These are phyloP conservation scores for Verticillium nonalfalfae DNA, from an alignment of 2,329 filamentous ascomycete species.

Conservation along the genomic window DNA sequence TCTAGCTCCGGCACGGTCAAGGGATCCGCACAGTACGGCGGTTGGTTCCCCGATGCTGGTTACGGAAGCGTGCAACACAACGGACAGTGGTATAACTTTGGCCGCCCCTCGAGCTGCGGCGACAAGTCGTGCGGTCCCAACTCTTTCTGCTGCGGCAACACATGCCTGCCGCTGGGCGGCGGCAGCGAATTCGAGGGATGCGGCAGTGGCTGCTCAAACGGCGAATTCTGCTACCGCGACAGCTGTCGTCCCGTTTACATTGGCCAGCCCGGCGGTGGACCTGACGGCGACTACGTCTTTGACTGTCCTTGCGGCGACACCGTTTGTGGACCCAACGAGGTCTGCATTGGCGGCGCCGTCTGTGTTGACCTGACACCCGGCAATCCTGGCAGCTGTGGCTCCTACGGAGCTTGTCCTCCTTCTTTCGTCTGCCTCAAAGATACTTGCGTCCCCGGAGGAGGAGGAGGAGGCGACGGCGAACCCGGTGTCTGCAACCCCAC, in stretches of 20 bases:
- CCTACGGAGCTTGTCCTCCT: not conserved
- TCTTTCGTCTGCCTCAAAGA: not conserved
- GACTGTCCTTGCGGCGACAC: not conserved
- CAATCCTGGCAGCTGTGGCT: not conserved
- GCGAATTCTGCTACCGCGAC: not conserved
- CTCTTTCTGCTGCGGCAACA: not conserved
- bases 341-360: not conserved
- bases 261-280: not conserved
- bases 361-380: not conserved
- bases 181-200: not conserved
- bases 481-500: not conserved
- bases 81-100: not conserved
- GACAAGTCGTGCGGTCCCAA: not conserved
- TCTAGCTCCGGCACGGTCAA: not conserved
- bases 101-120: not conserved
- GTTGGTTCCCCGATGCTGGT: not conserved
- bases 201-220: not conserved
- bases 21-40: not conserved
- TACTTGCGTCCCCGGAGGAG: not conserved
- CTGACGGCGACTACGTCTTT: not conserved
- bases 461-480: not conserved
- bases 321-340: not conserved
- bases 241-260: not conserved
- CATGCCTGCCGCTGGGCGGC: not conserved
- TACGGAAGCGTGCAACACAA: not conserved